Percentiles rank a stretch among this genome's conserved stretches.
Evolutionary conservation across 805 yeast genomes (phyloP).

Genomic region (Ogataea ganodermae): DNA sequence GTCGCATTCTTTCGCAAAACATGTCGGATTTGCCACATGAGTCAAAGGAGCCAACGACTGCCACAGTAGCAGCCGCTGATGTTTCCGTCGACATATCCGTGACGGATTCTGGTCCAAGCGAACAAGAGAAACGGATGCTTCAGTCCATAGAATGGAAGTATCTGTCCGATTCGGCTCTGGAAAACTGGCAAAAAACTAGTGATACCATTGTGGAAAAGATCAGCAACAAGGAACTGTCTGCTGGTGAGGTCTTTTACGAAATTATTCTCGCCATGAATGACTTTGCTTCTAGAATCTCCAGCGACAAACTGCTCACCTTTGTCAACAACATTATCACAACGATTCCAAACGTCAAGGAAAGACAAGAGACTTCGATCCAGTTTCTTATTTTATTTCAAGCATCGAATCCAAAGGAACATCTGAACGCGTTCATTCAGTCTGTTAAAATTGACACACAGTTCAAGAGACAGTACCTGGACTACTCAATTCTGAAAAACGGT

Average conservation of each 20-base stretch:
- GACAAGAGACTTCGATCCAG: slow-evolving; percentile 25
- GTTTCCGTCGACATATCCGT: neutral
- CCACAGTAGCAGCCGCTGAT: neutral
- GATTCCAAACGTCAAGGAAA: slow-evolving; percentile 22
- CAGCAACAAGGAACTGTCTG: slow-evolving; percentile 9
- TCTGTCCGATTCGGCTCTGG: slow-evolving; percentile 15
- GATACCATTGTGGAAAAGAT: slow-evolving; percentile 15
- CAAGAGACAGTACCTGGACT: slow-evolving; percentile 33
- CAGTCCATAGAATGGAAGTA: slow-evolving; percentile 19
- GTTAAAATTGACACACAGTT: slow-evolving; percentile 30
- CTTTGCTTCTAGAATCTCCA: slow-evolving; percentile 24
- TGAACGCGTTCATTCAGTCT: slow-evolving; percentile 26
- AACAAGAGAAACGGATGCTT: slow-evolving; percentile 1
- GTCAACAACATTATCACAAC: slow-evolving; percentile 23
- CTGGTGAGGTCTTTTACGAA: slow-evolving; percentile 31
- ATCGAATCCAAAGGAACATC: slow-evolving; percentile 24
- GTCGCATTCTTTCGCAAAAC: neutral
- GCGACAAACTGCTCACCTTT: slow-evolving; percentile 18
- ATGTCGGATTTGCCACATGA: neutral
- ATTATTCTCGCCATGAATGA: slow-evolving; percentile 26
- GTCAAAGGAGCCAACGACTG: neutral
- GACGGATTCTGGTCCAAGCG: neutral
- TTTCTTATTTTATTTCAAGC: slow-evolving; percentile 31
- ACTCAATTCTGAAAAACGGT: slow-evolving; percentile 27
- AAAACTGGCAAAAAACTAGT: slow-evolving; percentile 16